Conservation (phyloP, 2,329 filamentous ascomycete species). For the Tympanopsis confertula region DNA sequence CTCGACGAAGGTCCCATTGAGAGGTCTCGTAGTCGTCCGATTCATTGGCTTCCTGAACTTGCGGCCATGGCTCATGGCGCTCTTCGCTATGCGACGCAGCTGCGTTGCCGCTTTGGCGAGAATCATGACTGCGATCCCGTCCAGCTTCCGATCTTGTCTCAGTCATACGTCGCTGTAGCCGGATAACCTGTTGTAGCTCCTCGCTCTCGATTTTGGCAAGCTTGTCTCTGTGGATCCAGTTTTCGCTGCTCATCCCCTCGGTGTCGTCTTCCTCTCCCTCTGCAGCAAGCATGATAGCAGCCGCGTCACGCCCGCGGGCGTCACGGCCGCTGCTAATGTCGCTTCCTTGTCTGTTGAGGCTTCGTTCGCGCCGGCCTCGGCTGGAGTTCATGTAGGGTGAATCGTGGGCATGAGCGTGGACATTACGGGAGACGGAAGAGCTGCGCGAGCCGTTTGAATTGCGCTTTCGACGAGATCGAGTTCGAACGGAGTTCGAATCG, state of each 20-base stretch:
- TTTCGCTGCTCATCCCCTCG: slow-evolving; percentile 19
- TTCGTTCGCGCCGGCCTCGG: background rate
- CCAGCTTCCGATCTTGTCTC: too few relatives aligned
- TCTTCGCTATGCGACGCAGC: background rate
- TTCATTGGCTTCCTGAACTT: background rate
- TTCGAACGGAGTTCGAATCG: background rate
- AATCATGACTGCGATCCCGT: background rate
- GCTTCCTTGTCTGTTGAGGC: background rate
- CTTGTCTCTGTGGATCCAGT: slow-evolving; percentile 37
- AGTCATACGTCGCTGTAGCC: background rate
- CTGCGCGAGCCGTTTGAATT: background rate
- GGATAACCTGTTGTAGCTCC: slow-evolving; percentile 29
- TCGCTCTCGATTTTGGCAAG: slow-evolving; percentile 34
- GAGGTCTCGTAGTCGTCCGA: background rate
- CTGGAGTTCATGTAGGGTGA: background rate
- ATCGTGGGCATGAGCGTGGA: too few relatives aligned
- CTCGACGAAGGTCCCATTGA: background rate
- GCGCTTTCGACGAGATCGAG: background rate
- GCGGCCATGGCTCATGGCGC: background rate
- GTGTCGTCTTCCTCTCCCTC: background rate
- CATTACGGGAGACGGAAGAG: background rate
- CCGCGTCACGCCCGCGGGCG: background rate
- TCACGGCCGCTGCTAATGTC: background rate
- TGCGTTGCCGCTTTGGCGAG: background rate
- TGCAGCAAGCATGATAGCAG: background rate